Conservation (phyloP, 345 rosid species). For the Euphorbia tirucalli region DNA sequence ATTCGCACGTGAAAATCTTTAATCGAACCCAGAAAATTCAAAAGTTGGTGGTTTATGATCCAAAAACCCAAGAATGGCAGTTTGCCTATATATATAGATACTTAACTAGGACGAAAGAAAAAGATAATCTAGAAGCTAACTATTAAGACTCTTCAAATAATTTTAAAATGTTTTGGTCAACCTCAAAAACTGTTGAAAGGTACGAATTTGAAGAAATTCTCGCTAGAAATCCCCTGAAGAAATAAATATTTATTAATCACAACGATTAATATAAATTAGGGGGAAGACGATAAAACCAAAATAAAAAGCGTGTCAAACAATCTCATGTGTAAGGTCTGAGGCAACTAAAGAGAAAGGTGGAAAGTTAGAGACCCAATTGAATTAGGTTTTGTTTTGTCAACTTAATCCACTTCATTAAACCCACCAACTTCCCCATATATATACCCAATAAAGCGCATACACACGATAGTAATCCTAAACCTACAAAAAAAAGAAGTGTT, state of each 20-base stretch:
- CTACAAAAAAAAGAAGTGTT: no score
- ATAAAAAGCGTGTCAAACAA: constrained; percentile 16
- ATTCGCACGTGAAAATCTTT: constrained; percentile 3
- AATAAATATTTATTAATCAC: no score
- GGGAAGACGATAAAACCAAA: neutral
- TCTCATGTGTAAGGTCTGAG: neutral
- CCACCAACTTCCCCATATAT: constrained; percentile 7
- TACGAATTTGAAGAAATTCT: no score
- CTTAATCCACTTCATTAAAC: constrained; percentile 17
- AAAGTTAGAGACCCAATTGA: neutral
- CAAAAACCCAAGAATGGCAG: constrained; percentile 12
- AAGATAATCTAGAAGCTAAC: constrained; percentile 26
- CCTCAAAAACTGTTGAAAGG: neutral
- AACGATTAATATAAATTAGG: no score
- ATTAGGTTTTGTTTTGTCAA: constrained; percentile 9
- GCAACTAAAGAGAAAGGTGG: neutral
- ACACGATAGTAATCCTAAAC: no score
- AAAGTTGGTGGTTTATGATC: neutral
- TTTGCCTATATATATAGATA: neutral
- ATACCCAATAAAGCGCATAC: neutral
- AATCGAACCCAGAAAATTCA: neutral
- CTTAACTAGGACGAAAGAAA: no score
- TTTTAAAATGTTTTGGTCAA: neutral
- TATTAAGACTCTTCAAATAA: constrained; percentile 28
- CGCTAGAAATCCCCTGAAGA: no score